Percentiles rank a stretch among this genome's conserved stretches.
Conservation (phyloP, 2,329 filamentous ascomycete species). For the Tolypocladium cylindrosporum region DNA sequence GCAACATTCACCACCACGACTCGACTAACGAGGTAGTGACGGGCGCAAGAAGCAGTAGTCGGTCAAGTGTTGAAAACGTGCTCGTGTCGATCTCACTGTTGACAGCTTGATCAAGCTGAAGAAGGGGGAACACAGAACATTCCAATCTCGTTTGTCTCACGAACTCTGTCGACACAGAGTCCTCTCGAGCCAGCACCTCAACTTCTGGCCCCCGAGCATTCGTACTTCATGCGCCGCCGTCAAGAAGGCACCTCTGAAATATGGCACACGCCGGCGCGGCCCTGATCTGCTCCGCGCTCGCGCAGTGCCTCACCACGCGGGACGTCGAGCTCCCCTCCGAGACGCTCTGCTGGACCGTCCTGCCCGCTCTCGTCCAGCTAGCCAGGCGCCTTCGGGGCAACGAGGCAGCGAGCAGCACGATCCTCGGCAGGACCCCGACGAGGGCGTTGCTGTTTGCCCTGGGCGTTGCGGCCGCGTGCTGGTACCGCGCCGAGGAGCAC, state of each 20-base stretch:
- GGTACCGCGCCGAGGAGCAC: not conserved
- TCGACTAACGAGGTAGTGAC: too few species aligned
- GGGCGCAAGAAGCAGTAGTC: too few species aligned
- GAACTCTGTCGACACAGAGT: not conserved
- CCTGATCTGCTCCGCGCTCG: not conserved
- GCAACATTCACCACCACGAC: too few species aligned
- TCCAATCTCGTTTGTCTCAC: not conserved
- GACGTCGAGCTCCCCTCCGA: not conserved
- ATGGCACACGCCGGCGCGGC: not conserved
- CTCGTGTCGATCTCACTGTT: too few species aligned
- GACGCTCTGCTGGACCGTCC: not conserved
- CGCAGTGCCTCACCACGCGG: not conserved
- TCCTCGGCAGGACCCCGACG: not conserved
- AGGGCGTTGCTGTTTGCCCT: not conserved
- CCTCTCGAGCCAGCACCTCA: not conserved
- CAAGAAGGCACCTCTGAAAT: not conserved
- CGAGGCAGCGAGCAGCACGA: not conserved
- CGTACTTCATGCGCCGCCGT: not conserved
- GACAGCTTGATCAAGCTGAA: not conserved
- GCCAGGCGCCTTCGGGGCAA: not conserved
- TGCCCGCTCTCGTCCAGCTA: not conserved
- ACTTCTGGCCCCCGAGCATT: not conserved
- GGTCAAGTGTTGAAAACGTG: too few species aligned
- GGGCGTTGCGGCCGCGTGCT: not conserved
- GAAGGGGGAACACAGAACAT: not conserved